Evolutionary conservation across 352 stramenopile genomes (phyloP), one percentile per base, ranked within the genome.

Genomic region (Aphanomyces astaci): DNA sequence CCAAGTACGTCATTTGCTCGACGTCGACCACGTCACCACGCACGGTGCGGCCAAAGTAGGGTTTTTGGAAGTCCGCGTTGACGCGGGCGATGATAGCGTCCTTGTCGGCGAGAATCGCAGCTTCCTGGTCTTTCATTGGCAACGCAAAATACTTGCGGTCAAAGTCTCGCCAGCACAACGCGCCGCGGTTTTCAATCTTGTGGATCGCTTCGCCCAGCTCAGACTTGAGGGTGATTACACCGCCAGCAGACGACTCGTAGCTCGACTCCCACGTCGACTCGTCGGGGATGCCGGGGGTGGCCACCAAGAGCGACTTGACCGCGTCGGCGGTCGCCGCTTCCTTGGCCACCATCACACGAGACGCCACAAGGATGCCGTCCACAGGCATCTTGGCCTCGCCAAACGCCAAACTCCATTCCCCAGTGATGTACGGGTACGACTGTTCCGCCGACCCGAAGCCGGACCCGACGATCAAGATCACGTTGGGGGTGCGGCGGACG

Each of bases 1-100:
- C 80, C 40, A 69, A 71, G 72, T 96, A 96, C 62, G 88, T 90
- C 88, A 96, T 94, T 63, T 92, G 80, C 17, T 91, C 78, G 32
- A 96, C 40, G 32, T 94, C 88, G 31, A 77, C 82, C 17, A 54
- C 64, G 24, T 81, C 67, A 13, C 76, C 83, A 31, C 72, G 78
- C 54, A 76, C 70, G 66, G 87, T 86, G 52, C 75, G 78, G 13
- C 88, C 88, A 70, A 96, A 96, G 76, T 94, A 95, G 32, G 82
- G 83, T 74, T 96, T 96, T 73, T 96, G 88, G 72, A 90, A 96
- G 63, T 96, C 85, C 3, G 82, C 73, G 57, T 96, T 95, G 33
- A 96, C 67, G 19, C 77, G 76, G n/a, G 72, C 72, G 40, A 94
- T 90, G 60, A 95, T 94, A 45, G 77, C 51, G 22, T 88, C 75